Base-by-base conservation (phyloP, 768 basidiomycete genomes). In the Pleurotus cornucopiae region DNA sequence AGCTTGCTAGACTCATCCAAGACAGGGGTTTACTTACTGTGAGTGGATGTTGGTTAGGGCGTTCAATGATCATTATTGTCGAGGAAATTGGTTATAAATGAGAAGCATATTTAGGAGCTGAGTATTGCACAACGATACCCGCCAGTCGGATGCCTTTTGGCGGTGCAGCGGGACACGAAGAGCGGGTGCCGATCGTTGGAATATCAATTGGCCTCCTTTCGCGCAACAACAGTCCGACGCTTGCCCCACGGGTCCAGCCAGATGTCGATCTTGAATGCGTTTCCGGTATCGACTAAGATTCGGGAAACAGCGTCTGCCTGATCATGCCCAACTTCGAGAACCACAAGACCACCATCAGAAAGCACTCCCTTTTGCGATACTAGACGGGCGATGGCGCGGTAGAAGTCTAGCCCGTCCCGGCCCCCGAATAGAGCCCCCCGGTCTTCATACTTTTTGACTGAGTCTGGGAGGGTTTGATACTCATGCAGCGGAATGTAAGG, bases 181-280 rank as follows among this genome's bases (percentile, higher is more conserved):
- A 11, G 9, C 30, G 30, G 9, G 30, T 34, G 30, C 30, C 11
- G 30, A 34, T 34, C 30, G 30, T 34, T 34, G 2, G 7, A 34
- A 34, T 34, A 11, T 34, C 30, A 9, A 34, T 34, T 34, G 30
- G 9, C 4, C 30, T 34, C 9, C 30, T 69, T 69, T 65, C 66
- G 75, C 20, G 76, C 87, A 59, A 89, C 67, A 13, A 94, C 86
- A 47, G 87, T 84, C 59, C 93, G 81, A 57, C 86, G 77, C 61
- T 80, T 82, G 46, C 82, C 84, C 85, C 86, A 95, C 58, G 86
- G 88, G 69, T 95, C 94, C 58, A 68, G 67, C 92, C 91, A 94
- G 38, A 90, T 78, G 63, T 88, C 80, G 4, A 83, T 78, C 37
- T 69, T 63, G 59, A 62, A 63, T 46, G 90, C 66, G 39, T 71